Base-by-base conservation (phyloP, 805 yeast species). In the Sugiyamaella valdiviana region DNA sequence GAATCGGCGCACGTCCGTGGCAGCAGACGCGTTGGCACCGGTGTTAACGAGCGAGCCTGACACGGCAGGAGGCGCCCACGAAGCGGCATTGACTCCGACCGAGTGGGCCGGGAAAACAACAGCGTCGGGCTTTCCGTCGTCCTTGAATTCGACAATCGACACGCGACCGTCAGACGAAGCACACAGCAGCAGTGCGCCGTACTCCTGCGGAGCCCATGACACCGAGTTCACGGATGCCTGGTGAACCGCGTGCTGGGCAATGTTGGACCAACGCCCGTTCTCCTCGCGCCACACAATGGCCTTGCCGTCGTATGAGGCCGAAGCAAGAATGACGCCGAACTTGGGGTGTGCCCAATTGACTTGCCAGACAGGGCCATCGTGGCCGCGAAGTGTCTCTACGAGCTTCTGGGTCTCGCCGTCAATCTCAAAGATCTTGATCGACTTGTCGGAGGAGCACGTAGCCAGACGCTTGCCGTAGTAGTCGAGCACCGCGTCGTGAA, bases 331-430 rank as follows among this genome's bases (percentile, higher is more conserved):
- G 12, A 88, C 83, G 36, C 99, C 99, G 63, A 91, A 93, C 66
- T 91, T 91, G 26, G 99, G 99, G 65, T 93, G 99, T 2, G 98
- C 98, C 99, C 99, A 93, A 47, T 87, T 80, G 17, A 89, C 95
- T 70, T 91, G 96, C 99, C 99, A 93, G 42, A 93, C 97, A 10
- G 99, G 98, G 29, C 98, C 99, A 54, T 89, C 96, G 67, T 93
- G 99, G 32, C 95, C 97, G 43, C 78, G 74, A 54, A 93, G 72
- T 1, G 98, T 90, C 57, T 89, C 96, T 16, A 84, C 75, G 45
- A 89, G 73, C 63, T 77, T 83, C 66, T 88, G 91, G 60, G 74
- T 78, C 41, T 87, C 95, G 36, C 91, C 93, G 44, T 86, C 91
- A 39, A 91, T 82, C 57, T 90, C 96, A 66, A 88, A 93, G 50